Evolutionary conservation across 1,284 basidiomycete species (phyloP), one percentile per base, ranked within the genome.

Genomic region (Puccinia hordei): DNA sequence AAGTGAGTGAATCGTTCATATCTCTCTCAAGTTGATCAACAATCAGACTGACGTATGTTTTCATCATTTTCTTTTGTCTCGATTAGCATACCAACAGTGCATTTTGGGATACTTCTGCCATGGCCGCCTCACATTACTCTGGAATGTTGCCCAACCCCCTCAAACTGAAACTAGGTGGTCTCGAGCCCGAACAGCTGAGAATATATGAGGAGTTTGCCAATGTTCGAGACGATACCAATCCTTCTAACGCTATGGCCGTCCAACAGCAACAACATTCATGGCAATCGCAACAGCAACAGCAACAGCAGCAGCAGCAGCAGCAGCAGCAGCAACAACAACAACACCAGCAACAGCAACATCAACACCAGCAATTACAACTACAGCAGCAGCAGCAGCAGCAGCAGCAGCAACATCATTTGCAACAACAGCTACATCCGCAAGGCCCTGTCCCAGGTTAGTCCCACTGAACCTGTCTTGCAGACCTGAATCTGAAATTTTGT

Each of bases 171-270:
- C 88, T 91, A 12, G 91, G 89, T 63, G 97, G 96, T 66, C 88
- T 99, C 5, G 91, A 93, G 82, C 88, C 90, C 24, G 89, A 90
- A 82, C 97, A 99, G 86, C 87, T 92, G 59, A 90, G 90, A 77
- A 95, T 99, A 5, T 99, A 99, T 86, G 95, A 98, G 83, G 96
- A 98, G 84, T 98, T 99, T 84, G 90, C 92, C 90, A 87, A 87
- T 83, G 22, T 61, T 49, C 68, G 38, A 13, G 73, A 74, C 22
- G 59, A 35, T 46, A 55, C 10, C 55, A 46, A 68, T 30, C 30
- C 46, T 38, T 51, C 76, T 15, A 78, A 59, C 55, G 2, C 65
- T 41, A 51, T 35, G 27, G 24, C 17, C 51, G 46, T 13, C 1
- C 46, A 68, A 33, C 35, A 57, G 33, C 66, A 49, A 10, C 53